Evolutionary conservation across 2,329 filamentous ascomycete species (phyloP).

Genomic region (Pseudocercospora cruenta): DNA sequence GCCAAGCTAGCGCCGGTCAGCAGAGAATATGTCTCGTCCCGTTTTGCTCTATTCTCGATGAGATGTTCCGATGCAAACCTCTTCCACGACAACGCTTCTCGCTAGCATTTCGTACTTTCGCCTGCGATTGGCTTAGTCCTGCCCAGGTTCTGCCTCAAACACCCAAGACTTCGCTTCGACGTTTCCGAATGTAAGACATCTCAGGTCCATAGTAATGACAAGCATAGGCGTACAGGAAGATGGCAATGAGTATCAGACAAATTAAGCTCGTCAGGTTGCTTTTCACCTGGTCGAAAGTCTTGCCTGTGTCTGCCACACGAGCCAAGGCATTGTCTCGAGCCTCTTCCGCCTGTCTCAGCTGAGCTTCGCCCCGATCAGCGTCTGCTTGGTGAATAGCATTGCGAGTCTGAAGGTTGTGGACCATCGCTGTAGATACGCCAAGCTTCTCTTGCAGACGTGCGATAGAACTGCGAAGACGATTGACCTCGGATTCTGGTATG

Average conservation of each 20-base stretch:
- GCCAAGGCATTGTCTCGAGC: background rate
- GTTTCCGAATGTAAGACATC: conserved; percentile 20
- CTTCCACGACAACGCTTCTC: background rate
- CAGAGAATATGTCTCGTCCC: conserved; percentile 11
- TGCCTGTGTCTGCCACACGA: background rate
- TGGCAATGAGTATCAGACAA: background rate
- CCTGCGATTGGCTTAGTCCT: background rate
- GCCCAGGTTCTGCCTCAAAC: background rate
- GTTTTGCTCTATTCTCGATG: background rate
- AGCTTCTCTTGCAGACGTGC: conserved; percentile 1
- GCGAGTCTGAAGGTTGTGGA: conserved; percentile 2
- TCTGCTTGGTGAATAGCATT: conserved; percentile 6
- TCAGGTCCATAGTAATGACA: conserved; percentile 18
- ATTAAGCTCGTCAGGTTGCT: background rate
- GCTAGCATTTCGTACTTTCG: background rate
- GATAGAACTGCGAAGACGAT: background rate
- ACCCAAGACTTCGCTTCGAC: conserved; percentile 12
- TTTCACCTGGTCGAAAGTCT: background rate
- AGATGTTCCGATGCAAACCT: background rate
- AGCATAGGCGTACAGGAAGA: conserved; percentile 11
- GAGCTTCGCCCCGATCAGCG: conserved; percentile 2
- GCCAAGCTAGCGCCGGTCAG: conserved; percentile 6
- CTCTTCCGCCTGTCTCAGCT: background rate
- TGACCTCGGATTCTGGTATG: background rate
- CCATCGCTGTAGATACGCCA: background rate